A percentile compares a stretch with the other conserved stretches of the same genome.
These are phyloP conservation scores for Daldinia grandis DNA, from an alignment of 495 filamentous ascomycete species.

Conservation along the genomic window DNA sequence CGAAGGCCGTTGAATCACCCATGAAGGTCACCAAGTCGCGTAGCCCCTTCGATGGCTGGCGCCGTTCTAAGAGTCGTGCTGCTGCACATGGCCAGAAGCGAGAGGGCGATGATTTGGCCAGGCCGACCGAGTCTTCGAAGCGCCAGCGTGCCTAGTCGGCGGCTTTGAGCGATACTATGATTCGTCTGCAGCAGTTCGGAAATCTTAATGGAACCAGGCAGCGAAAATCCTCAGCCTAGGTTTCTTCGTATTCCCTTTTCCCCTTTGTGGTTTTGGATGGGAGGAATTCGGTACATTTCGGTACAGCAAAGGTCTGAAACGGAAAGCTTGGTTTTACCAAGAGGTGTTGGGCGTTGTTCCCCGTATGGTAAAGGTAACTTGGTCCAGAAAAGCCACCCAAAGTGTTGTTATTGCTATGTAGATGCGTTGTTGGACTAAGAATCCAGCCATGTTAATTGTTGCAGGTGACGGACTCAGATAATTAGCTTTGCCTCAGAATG, in stretches of 20 bases:
- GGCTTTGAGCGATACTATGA: slow-evolving; percentile 2
- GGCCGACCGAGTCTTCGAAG: slow-evolving; percentile 43
- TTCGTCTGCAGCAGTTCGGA: slow-evolving; percentile 9
- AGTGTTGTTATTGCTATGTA: background rate
- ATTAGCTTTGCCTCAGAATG: slow-evolving; percentile 29
- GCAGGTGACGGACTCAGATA: slow-evolving; percentile 8
- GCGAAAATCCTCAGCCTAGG: background rate
- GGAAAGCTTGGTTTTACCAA: slow-evolving; percentile 21
- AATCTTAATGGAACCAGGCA: slow-evolving; percentile 5
- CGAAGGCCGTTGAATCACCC: slow-evolving; percentile 40
- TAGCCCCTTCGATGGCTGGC: slow-evolving; percentile 74
- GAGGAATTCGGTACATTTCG: slow-evolving; percentile 3
- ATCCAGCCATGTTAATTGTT: slow-evolving; percentile 16
- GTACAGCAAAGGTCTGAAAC: slow-evolving; percentile 21
- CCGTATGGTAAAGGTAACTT: background rate
- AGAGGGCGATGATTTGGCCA: slow-evolving; percentile 50
- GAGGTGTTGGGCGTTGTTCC: slow-evolving; percentile 20
- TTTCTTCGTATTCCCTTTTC: slow-evolving; percentile 6
- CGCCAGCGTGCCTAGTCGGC: slow-evolving; percentile 49
- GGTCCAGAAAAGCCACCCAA: background rate
- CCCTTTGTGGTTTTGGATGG: slow-evolving; percentile 19
- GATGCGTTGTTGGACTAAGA: background rate
- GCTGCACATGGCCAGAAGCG: slow-evolving; percentile 54
- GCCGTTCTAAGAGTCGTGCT: slow-evolving; percentile 63
- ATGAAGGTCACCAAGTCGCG: slow-evolving; percentile 50